These are phyloP conservation scores for Botryobasidium botryosum DNA, from an alignment of 768 basidiomycete species.

Conservation along the genomic window DNA sequence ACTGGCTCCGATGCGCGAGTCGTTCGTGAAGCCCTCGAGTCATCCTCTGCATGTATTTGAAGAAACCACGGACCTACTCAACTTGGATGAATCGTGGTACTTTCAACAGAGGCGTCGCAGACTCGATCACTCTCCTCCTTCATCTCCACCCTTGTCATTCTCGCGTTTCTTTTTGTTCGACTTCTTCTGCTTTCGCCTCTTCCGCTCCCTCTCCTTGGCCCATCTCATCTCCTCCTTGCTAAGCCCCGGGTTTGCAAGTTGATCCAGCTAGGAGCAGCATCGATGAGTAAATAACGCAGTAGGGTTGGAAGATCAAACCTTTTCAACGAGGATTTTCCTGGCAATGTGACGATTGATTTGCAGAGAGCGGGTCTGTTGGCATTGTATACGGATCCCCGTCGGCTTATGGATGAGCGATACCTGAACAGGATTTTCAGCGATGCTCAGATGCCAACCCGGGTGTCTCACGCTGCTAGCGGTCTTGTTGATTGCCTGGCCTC, in stretches of 20 bases:
- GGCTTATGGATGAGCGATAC: constrained; percentile 83
- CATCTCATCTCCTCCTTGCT: constrained; percentile 50
- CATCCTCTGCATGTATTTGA: too few species aligned
- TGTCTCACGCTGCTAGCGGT: constrained; percentile 36
- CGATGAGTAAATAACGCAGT: too few species aligned
- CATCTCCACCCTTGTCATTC: too few species aligned
- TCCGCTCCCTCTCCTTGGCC: constrained; percentile 62
- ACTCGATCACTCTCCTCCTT: too few species aligned
- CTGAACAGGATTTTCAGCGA: background rate
- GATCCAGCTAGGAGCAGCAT: constrained; percentile 71
- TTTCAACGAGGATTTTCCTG: constrained; percentile 53
- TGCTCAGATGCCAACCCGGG: background rate
- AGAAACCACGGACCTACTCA: too few species aligned
- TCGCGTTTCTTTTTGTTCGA: constrained; percentile 42
- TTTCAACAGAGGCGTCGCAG: too few species aligned
- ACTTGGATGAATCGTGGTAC: too few species aligned
- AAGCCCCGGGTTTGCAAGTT: constrained; percentile 53
- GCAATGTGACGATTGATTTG: constrained; percentile 64
- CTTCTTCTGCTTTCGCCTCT: constrained; percentile 60
- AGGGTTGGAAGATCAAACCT: too few species aligned
- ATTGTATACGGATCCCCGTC: constrained; percentile 69
- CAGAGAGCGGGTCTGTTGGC: constrained; percentile 79
- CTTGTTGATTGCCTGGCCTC: constrained; percentile 96
- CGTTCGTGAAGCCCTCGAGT: too few species aligned
- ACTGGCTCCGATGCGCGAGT: too few species aligned